Evolutionary conservation across 2,329 filamentous ascomycete species (phyloP).

Genomic region (Calonectria naviculata): DNA sequence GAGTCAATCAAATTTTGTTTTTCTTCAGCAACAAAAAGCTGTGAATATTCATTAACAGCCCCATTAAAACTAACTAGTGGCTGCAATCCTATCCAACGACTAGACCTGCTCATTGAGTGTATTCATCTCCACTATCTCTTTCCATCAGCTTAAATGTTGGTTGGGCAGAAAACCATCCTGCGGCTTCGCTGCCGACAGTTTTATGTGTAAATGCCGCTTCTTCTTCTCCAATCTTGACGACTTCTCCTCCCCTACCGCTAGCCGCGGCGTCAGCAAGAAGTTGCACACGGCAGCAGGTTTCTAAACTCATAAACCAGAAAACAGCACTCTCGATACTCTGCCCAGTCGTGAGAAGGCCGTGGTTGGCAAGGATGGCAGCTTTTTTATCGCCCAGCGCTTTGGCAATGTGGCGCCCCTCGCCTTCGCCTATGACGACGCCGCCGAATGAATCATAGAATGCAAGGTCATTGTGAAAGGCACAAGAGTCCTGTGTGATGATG

Average conservation of each 20-base stretch:
- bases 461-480: constrained; percentile 19
- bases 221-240: constrained; percentile 7
- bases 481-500: constrained; percentile 21
- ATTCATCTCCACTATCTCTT: constrained; percentile 5
- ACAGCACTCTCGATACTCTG: constrained; percentile 7
- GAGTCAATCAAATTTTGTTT: no score
- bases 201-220: constrained; percentile 16
- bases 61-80: no score
- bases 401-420: constrained; percentile 20
- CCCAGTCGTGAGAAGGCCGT: constrained; percentile 18
- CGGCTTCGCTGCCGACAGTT: constrained; percentile 6
- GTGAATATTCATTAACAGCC: no score
- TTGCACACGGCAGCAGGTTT: constrained; percentile 23
- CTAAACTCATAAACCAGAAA: constrained; percentile 22
- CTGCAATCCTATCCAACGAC: no score
- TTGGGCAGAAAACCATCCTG: constrained; percentile 20
- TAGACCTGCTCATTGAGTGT: not conserved
- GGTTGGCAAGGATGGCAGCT: constrained; percentile 17
- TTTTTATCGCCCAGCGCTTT: constrained; percentile 9
- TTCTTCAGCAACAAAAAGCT: no score
- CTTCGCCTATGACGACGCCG: constrained; percentile 6
- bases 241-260: constrained; percentile 3
- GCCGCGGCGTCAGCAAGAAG: constrained; percentile 16
- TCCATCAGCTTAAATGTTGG: constrained; percentile 16
- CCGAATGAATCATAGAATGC: constrained; percentile 15